phyloP scores from a whole-genome alignment of 192 early-diverging fungal genomes.

The Coemansia nantahalensis region DNA sequence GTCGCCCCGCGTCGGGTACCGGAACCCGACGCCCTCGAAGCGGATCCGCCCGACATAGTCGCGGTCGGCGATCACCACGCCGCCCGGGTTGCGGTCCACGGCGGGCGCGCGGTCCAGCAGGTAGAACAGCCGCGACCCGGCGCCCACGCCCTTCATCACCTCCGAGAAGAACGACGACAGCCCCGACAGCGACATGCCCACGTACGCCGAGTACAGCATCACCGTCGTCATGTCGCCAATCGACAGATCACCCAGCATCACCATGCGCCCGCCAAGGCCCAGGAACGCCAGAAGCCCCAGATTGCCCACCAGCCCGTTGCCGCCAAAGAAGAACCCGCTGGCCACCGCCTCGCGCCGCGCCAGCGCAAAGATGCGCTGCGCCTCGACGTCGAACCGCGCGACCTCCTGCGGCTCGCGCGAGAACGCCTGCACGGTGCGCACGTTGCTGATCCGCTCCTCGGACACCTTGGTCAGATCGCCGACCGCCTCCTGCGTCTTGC shows the following conservation, averaged over 20 bases:
- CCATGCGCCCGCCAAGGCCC: slow-evolving; percentile 65
- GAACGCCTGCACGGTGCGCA: slow-evolving; percentile 57
- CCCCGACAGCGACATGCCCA: slow-evolving; percentile 56
- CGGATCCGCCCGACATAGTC: slow-evolving; percentile 48
- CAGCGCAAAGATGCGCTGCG: slow-evolving; percentile 39
- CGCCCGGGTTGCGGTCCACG: slow-evolving; percentile 24
- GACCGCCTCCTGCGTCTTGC: slow-evolving; percentile 63
- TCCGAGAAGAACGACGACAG: slow-evolving; percentile 69
- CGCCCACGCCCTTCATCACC: slow-evolving; percentile 69
- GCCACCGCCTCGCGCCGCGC: slow-evolving; percentile 55
- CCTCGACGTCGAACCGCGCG: slow-evolving; percentile 31
- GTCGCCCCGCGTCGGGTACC: slow-evolving; percentile 65
- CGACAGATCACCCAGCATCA: slow-evolving; percentile 56
- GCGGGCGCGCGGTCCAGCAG: slow-evolving; percentile 54
- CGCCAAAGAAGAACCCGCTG: slow-evolving; percentile 64
- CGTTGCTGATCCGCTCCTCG: slow-evolving; percentile 60
- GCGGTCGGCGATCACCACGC: slow-evolving; percentile 9
- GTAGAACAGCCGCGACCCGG: slow-evolving; percentile 60
- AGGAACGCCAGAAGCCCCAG: slow-evolving; percentile 62
- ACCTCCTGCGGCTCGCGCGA: slow-evolving; percentile 40
- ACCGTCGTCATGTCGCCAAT: slow-evolving; percentile 69
- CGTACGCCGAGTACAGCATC: slow-evolving; percentile 67
- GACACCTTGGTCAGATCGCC: slow-evolving; percentile 66
- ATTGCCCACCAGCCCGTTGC: slow-evolving; percentile 62
- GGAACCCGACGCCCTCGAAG: slow-evolving; percentile 61